Base-by-base conservation (phyloP, 495 filamentous ascomycete species). In the Entonaema liquescens region DNA sequence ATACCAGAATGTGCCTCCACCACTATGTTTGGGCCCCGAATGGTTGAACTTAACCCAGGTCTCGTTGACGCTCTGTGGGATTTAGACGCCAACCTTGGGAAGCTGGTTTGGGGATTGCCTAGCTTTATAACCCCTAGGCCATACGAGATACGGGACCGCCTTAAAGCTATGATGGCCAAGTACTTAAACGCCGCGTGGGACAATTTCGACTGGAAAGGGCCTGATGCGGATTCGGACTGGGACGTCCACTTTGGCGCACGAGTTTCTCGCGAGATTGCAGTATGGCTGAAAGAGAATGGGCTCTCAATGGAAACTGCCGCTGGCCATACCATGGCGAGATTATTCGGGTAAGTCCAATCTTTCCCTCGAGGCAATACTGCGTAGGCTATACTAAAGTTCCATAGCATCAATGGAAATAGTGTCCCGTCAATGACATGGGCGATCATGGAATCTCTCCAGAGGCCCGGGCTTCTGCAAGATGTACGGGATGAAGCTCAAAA, bases 111-210 rank as follows among this genome's bases (percentile, higher is more conserved):
- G 26, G 70, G 73, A 1, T 28, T 68, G 2, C 70, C 75, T 15
- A 63, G 87, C 84, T 53, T 89, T 89, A 7, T 92, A 86, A 87
- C 86, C 83, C 29, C 88, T 85, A 7, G 87, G 83, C 1, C 77
- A 87, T 58, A 85, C 17, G 49, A 28, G 8, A 36, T 40, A 8
- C 70, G 67, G n/a, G 73, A 74, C 3, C 25, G 40, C 0, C 61
- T 72, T 0, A 52, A 53, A 33, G 56, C 3, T 3, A 47, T 58
- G 33, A 23, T 15, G 12, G 29, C 25, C 5, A 53, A 55, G 29
- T 68, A 65, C 9, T 4, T 68, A 12, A 38, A 67, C 3, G 31
- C 47, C 0, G 65, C 59, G 8, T 67, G 36, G 25, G 31, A 35
- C 5, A 40, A 72, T 5, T 69, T 70, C 26, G 68, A 72, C 26